phyloP scores from a whole-genome alignment of 1,139 yeast species.

The Schwanniomyces etchellsii region DNA sequence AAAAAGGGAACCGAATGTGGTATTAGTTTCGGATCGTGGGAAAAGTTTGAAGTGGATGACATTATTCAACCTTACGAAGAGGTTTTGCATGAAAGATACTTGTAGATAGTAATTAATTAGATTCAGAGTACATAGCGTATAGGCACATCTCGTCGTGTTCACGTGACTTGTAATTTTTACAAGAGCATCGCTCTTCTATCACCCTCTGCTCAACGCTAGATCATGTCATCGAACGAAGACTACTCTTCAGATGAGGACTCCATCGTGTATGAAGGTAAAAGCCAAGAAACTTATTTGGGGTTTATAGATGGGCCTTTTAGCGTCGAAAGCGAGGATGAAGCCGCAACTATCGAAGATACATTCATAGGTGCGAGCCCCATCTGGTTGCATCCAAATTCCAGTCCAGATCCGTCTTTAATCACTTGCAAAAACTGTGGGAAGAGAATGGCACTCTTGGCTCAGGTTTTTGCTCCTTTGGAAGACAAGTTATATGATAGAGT shows the following conservation, averaged over 20 bases:
- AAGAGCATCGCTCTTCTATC: not conserved
- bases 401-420: constrained; percentile 47
- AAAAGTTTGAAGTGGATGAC: constrained; percentile 72
- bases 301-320: constrained; percentile 51
- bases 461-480: constrained; percentile 75
- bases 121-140: constrained; percentile 3
- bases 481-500: constrained; percentile 73
- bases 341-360: constrained; percentile 63
- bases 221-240: constrained; percentile 29
- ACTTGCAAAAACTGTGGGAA: constrained; percentile 62
- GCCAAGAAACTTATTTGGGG: constrained; percentile 44
- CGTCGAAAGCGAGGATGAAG: constrained; percentile 23
- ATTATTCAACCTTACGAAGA: constrained; percentile 70
- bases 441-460: constrained; percentile 63
- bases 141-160: constrained; percentile 1
- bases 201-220: not conserved
- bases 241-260: constrained; percentile 43
- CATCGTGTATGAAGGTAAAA: constrained; percentile 13
- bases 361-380: constrained; percentile 76
- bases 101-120: too few relatives aligned
- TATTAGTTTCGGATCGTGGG: constrained; percentile 66
- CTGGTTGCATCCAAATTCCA: constrained; percentile 49
- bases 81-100: constrained; percentile 58
- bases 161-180: constrained; percentile 1
- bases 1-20: constrained; percentile 92